Conservation (phyloP, 805 yeast species). For the Saturnispora zaruensis region DNA sequence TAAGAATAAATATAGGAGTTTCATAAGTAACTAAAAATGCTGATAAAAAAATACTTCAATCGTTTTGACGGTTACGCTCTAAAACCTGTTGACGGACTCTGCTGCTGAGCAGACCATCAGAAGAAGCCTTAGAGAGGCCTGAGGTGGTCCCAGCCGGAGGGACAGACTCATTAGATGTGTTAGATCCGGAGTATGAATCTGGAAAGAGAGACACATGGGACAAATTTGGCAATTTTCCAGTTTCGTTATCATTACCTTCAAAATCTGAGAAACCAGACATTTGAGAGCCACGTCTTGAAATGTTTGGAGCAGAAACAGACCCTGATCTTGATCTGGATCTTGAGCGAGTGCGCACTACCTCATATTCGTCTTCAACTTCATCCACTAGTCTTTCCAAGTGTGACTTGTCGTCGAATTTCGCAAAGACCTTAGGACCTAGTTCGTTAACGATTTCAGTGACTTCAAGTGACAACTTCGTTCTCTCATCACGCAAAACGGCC, state of each 20-base stretch:
- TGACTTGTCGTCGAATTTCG: constrained; percentile 46
- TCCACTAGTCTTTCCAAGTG: constrained; percentile 15
- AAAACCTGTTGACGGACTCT: constrained; percentile 22
- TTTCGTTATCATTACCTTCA: constrained; percentile 9
- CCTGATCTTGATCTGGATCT: constrained; percentile 15
- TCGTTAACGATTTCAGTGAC: constrained; percentile 75
- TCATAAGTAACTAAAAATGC: background rate
- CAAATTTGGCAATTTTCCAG: constrained; percentile 21
- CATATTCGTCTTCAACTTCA: constrained; percentile 19
- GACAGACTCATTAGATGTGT: background rate
- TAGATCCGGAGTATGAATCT: constrained; percentile 11
- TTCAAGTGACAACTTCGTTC: constrained; percentile 56
- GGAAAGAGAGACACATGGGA: constrained; percentile 29
- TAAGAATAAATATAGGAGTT: background rate
- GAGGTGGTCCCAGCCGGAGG: background rate
- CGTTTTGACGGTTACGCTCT: constrained; percentile 18
- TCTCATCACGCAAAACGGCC: constrained; percentile 46
- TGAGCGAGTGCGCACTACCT: constrained; percentile 18
- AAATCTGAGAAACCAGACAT: constrained; percentile 24
- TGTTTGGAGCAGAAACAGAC: constrained; percentile 10
- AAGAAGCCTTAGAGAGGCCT: constrained; percentile 1
- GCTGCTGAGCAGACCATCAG: constrained; percentile 9
- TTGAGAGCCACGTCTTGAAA: constrained; percentile 18
- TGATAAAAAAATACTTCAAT: background rate
- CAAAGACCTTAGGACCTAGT: constrained; percentile 78